Conservation (phyloP, 805 yeast species). For the Starmera amethionina region DNA sequence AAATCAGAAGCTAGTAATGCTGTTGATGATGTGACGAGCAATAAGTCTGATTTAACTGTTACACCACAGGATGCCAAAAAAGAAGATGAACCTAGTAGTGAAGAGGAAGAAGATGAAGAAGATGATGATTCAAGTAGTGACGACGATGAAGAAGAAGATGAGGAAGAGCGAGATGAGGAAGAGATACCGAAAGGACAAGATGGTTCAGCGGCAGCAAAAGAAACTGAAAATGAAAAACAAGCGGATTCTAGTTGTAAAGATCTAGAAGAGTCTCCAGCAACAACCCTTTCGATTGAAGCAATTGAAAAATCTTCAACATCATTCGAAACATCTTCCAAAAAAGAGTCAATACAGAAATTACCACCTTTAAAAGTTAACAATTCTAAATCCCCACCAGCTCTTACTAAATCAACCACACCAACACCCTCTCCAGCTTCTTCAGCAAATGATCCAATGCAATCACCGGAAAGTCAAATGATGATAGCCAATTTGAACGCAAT, state of each 20-base stretch:
- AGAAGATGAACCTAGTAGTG: not conserved
- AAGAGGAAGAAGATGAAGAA: not conserved
- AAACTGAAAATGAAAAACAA: not conserved
- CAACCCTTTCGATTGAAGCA: not conserved
- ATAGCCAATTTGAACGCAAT: slow-evolving; percentile 75
- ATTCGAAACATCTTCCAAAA: not conserved
- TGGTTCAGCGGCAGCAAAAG: not conserved
- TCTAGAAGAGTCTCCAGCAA: not conserved
- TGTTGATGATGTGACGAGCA: not conserved
- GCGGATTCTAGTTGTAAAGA: not conserved
- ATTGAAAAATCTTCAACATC: not conserved
- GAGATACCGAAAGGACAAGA: not conserved
- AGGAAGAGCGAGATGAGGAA: not conserved
- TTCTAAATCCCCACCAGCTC: not conserved
- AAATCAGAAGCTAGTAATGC: slow-evolving; percentile 1
- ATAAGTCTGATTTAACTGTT: not conserved
- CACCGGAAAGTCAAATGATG: slow-evolving; percentile 68
- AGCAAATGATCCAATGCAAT: slow-evolving; percentile 33
- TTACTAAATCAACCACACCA: not conserved
- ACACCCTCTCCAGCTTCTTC: slow-evolving; percentile 3
- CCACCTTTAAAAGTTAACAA: not conserved
- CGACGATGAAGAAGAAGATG: not conserved
- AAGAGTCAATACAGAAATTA: not conserved
- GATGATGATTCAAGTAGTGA: not conserved
- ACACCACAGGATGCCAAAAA: not conserved